Conservation (phyloP, 371 early-diverging fungal genomes). For the Mortierella sp. region DNA sequence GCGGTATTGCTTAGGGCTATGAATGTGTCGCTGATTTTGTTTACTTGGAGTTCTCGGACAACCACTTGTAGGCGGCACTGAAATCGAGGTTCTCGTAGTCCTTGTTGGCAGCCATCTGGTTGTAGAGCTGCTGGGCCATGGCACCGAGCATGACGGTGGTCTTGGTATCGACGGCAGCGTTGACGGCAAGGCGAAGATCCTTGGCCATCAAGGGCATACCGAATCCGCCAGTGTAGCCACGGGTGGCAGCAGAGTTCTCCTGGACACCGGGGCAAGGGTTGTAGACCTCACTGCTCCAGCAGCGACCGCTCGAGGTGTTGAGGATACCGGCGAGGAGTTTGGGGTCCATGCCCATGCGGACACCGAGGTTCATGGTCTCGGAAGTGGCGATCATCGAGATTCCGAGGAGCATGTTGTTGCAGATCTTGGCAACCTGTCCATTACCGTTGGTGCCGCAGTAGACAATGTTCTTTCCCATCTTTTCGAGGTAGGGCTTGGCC, state of each 20-base stretch:
- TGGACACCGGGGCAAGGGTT: conserved; percentile 93
- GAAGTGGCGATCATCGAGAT: conserved; percentile 94
- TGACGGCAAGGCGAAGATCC: conserved; percentile 92
- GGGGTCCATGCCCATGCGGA: conserved; percentile 92
- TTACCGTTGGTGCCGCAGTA: conserved; percentile 91
- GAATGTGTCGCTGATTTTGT: background rate
- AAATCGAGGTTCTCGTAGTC: conserved; percentile 80
- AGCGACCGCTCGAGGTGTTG: conserved; percentile 91
- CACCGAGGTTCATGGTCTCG: conserved; percentile 94
- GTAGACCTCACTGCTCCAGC: conserved; percentile 94
- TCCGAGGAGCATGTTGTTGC: conserved; percentile 97
- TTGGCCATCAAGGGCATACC: conserved; percentile 92
- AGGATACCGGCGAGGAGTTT: conserved; percentile 86
- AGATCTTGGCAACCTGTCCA: conserved; percentile 96
- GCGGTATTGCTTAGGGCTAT: background rate
- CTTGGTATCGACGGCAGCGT: conserved; percentile 88
- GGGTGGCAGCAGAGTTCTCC: conserved; percentile 86
- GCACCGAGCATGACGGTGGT: conserved; percentile 81
- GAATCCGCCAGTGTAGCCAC: conserved; percentile 94
- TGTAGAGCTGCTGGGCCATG: conserved; percentile 86
- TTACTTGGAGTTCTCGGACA: conserved; percentile 53
- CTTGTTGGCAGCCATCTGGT: conserved; percentile 68
- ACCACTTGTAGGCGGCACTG: conserved; percentile 83
- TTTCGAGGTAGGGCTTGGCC: conserved; percentile 75
- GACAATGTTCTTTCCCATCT: conserved; percentile 97